phyloP scores from a whole-genome alignment of 108 stramenopile species.

The Cyclotella cryptica region DNA sequence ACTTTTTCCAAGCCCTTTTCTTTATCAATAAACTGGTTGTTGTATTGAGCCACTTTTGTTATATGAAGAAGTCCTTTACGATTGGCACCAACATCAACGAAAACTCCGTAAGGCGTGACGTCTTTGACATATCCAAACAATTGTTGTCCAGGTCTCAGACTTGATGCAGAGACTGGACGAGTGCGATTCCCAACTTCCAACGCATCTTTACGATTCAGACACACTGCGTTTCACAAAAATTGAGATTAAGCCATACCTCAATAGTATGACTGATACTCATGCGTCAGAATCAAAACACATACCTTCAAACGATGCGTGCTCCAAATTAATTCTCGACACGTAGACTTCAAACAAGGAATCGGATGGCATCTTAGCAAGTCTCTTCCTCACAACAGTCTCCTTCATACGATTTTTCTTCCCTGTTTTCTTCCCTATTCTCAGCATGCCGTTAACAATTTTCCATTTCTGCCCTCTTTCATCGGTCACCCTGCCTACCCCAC shows the following conservation, averaged over 20 bases:
- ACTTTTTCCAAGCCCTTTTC: conserved; percentile 67
- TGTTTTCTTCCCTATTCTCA: conserved; percentile 54
- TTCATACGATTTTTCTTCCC: conserved; percentile 41
- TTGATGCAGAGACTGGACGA: conserved; percentile 58
- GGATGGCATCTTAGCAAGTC: conserved; percentile 49
- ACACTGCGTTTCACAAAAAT: conserved; percentile 33
- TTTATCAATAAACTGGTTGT: conserved; percentile 63
- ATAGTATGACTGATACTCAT: neutral
- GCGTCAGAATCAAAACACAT: neutral
- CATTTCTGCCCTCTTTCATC: conserved; percentile 46
- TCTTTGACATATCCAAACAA: conserved; percentile 60
- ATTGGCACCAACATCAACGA: conserved; percentile 84
- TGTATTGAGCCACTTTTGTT: conserved; percentile 60
- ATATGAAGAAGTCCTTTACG: conserved; percentile 81
- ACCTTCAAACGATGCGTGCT: conserved; percentile 65
- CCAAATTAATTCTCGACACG: conserved; percentile 63
- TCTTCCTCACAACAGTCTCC: conserved; percentile 64
- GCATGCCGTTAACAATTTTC: conserved; percentile 76
- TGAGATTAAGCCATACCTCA: too few relatives aligned
- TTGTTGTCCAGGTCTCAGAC: conserved; percentile 48
- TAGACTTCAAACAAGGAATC: conserved; percentile 58
- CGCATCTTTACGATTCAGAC: conserved; percentile 51
- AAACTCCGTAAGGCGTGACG: conserved; percentile 71
- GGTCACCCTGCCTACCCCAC: conserved; percentile 56
- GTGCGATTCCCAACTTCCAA: conserved; percentile 25